These are phyloP conservation scores for Chaetomium fimeti DNA, from an alignment of 495 filamentous ascomycete species.

Conservation along the genomic window DNA sequence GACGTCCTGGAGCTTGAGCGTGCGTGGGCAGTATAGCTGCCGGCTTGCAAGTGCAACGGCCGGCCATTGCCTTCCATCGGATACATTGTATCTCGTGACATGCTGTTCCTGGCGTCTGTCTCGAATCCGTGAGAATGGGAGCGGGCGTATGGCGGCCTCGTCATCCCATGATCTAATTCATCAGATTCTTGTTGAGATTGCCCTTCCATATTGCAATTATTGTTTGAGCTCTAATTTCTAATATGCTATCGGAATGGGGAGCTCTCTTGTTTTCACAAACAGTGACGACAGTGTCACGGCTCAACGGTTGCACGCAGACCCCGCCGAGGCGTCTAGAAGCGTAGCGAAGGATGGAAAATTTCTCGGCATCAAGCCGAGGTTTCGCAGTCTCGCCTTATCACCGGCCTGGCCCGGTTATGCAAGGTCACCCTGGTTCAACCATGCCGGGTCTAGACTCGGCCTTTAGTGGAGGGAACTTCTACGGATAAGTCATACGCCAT, in stretches of 20 bases:
- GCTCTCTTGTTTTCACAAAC: neutral
- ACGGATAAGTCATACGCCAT: too few species aligned
- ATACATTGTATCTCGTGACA: neutral
- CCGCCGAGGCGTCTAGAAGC: neutral
- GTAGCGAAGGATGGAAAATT: neutral
- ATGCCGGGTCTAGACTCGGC: too few species aligned
- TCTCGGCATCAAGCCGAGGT: neutral
- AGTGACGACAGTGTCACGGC: neutral
- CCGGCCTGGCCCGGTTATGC: neutral
- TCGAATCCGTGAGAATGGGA: neutral
- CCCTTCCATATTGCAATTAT: neutral
- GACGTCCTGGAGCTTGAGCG: slow-evolving; percentile 1
- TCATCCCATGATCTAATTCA: neutral
- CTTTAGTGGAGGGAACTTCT: too few species aligned
- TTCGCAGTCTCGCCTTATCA: neutral
- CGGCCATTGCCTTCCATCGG: neutral
- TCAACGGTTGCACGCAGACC: neutral
- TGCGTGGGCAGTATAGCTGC: neutral
- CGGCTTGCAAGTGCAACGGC: neutral
- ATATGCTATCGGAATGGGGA: neutral
- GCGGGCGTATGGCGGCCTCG: neutral
- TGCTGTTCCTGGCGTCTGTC: neutral
- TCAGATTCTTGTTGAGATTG: neutral
- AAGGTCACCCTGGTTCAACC: neutral
- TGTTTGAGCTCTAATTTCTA: neutral